Evolutionary conservation across 2,329 filamentous ascomycete genomes (phyloP).

Genomic region (Apiospora aurea): DNA sequence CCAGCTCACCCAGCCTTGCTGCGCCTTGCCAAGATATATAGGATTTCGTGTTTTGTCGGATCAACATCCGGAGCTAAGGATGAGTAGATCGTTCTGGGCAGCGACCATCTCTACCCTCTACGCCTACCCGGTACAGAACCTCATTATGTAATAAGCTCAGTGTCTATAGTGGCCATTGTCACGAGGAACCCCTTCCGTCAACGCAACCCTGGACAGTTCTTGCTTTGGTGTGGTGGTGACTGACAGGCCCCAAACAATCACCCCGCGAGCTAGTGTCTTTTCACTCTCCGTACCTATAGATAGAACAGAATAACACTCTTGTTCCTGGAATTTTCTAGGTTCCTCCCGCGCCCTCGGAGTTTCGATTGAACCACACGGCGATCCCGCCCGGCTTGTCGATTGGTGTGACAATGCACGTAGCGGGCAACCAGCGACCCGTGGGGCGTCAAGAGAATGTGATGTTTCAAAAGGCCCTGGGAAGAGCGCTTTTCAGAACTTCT

Average conservation of each 20-base stretch:
- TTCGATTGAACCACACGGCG: not conserved
- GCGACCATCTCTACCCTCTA: not conserved
- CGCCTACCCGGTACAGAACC: not conserved
- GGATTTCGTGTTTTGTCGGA: not conserved
- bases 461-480: not conserved
- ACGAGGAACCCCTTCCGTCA: not conserved
- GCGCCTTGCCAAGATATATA: not conserved
- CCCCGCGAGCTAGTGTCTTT: not conserved
- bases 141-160: not conserved
- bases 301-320: not conserved
- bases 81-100: not conserved
- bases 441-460: not conserved
- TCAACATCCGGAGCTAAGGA: not conserved
- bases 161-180: not conserved
- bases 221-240: not conserved
- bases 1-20: not conserved
- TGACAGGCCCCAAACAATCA: constrained; percentile 9
- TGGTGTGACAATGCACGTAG: constrained; percentile 18
- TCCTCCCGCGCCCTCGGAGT: not conserved
- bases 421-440: constrained; percentile 2
- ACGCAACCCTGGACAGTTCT: not conserved
- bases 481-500: not conserved
- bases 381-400: constrained; percentile 10
- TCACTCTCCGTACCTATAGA: constrained; percentile 5
- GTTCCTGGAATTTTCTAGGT: not conserved